Base-by-base conservation (phyloP, 805 yeast species). In the Yueomyces sp. region DNA sequence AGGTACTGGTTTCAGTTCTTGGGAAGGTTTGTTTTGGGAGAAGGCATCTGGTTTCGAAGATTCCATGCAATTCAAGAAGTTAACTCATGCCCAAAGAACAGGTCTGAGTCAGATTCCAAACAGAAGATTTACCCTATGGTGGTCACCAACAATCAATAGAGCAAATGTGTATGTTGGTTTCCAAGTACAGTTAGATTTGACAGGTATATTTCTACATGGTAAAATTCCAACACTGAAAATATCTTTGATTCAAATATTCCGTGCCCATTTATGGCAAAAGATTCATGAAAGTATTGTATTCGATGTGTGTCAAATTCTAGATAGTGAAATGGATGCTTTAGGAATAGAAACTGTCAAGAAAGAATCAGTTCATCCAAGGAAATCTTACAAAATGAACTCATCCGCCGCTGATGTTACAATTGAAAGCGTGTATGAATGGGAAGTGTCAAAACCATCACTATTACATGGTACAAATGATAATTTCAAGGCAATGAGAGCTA, bases 21-120 rank as follows among this genome's bases (percentile, higher is more conserved):
- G 98, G 98, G 99, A 92, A 66, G 97, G 98, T 4, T 67, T 92
- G 28, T 92, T 92, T 63, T 92, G 99, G 99, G 98, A 92, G 57
- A 88, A 88, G 59, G 94, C 94, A 0, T 80, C 95, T 29, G 98
- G 98, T 0, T 92, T 88, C 59, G 99, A 92, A 62, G 98, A 92
- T 55, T 83, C 95, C 0, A 74, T 92, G 74, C 90, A 88, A 59
- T 85, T 87, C 64, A 87, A 88, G 62, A 92, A 90, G 59, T 72
- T 92, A 52, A 92, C 99, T 1, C 90, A 90, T 63, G 99, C 99
- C 1, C 99, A 92, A 68, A 72, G 98, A 55, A 81, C 96, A 4
- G 99, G 99, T 59, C 72, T 92, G 50, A 85, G 94, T 56, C 99
- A 92, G 65, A 90, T 92, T 55, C 99, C 99, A 3, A 92, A 92